Percentiles rank a stretch among this genome's conserved stretches.
phyloP scores from a whole-genome alignment of 2,329 filamentous ascomycete species.

The Claviceps africana region DNA sequence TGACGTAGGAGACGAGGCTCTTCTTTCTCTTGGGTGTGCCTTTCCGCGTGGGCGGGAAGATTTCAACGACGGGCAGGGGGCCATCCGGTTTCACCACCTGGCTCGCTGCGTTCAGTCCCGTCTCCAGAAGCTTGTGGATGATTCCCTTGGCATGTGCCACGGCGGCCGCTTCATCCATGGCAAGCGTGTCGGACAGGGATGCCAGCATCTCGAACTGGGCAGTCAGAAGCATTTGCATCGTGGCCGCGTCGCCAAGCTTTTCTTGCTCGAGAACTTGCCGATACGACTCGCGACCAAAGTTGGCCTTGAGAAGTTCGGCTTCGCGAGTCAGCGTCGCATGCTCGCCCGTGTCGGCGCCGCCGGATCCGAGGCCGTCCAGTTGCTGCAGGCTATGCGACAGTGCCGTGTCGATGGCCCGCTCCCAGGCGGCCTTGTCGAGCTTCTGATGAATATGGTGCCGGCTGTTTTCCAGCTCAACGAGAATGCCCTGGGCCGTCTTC shows the following conservation, averaged over 20 bases:
- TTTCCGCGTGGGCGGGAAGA: slow-evolving; percentile 54
- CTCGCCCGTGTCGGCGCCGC: slow-evolving; percentile 40
- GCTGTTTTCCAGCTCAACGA: slow-evolving; percentile 79
- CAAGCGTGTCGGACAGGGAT: slow-evolving; percentile 66
- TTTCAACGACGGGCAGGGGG: slow-evolving; percentile 43
- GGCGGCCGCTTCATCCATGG: slow-evolving; percentile 73
- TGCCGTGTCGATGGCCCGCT: slow-evolving; percentile 73
- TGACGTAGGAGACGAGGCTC: slow-evolving; percentile 25
- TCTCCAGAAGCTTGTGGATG: slow-evolving; percentile 63
- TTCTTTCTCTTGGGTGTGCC: slow-evolving; percentile 69
- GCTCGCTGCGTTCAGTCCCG: slow-evolving; percentile 58
- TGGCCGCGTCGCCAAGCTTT: slow-evolving; percentile 60
- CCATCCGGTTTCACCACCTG: slow-evolving; percentile 89
- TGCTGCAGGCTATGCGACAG: slow-evolving; percentile 74
- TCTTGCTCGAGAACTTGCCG: slow-evolving; percentile 71
- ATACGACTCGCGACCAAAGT: slow-evolving; percentile 68
- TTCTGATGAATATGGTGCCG: slow-evolving; percentile 82
- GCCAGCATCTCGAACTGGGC: slow-evolving; percentile 87
- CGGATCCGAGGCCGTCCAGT: slow-evolving; percentile 42
- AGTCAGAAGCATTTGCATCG: slow-evolving; percentile 70
- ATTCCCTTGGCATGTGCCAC: slow-evolving; percentile 64
- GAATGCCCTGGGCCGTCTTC: slow-evolving; percentile 76
- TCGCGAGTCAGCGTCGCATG: slow-evolving; percentile 62
- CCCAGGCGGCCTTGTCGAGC: slow-evolving; percentile 71
- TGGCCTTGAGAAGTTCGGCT: slow-evolving; percentile 70